Percentiles rank a stretch among this genome's conserved stretches.
Conservation (phyloP, 192 early-diverging fungal genomes). For the Coemansia aciculifera region DNA sequence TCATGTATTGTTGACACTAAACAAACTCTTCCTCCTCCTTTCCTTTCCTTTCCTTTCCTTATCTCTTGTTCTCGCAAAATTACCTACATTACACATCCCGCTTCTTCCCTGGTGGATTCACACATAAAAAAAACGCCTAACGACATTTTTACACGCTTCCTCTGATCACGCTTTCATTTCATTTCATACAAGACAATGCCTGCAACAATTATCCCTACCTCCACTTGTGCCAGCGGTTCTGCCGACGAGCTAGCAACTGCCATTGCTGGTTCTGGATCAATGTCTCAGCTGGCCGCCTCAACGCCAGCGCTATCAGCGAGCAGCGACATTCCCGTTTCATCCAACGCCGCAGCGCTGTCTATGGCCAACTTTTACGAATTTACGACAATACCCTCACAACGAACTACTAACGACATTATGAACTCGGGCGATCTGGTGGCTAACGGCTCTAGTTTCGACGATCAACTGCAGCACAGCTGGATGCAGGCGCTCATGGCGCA, state of each 20-base stretch:
- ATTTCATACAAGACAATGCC: background rate
- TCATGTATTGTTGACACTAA: conserved; percentile 17
- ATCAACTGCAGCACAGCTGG: conserved; percentile 20
- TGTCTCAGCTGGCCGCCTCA: background rate
- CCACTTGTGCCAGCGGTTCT: background rate
- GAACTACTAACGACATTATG: background rate
- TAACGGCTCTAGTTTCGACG: conserved; percentile 11
- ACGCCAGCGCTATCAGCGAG: background rate
- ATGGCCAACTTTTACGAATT: conserved; percentile 4
- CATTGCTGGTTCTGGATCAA: background rate
- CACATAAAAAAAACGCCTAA: background rate
- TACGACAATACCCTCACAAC: conserved; percentile 1
- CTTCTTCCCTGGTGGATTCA: background rate
- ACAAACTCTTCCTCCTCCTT: background rate
- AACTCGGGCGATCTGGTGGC: background rate
- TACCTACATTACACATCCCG: no score
- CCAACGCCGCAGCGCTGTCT: background rate
- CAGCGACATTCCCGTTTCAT: background rate
- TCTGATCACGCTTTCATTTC: background rate
- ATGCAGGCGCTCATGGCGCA: conserved; percentile 35
- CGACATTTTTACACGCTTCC: background rate
- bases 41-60: background rate
- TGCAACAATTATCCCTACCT: background rate
- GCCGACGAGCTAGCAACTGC: background rate
- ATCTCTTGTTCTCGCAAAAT: background rate